These are phyloP conservation scores for Apiotrichum brassicae DNA, from an alignment of 1,284 basidiomycete genomes.

Conservation along the genomic window DNA sequence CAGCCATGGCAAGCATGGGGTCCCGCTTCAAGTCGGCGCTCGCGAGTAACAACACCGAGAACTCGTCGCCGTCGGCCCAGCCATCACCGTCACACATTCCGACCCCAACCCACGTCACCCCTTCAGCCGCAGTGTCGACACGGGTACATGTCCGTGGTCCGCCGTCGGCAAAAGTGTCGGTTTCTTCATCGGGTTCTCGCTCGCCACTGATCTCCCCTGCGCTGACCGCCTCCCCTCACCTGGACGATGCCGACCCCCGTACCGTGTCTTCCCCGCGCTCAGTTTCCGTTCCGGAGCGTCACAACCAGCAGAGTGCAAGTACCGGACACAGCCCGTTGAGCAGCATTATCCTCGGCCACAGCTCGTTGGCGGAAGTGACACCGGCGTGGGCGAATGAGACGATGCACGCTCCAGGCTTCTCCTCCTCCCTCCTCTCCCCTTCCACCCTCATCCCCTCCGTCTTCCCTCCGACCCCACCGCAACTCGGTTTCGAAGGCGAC, in stretches of 20 bases:
- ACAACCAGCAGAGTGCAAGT: too few species aligned
- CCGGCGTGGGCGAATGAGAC: conserved; percentile 13
- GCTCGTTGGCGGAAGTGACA: conserved; percentile 10
- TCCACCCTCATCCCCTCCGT: conserved; percentile 5
- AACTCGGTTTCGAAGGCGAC: not conserved
- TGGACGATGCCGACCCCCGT: too few species aligned
- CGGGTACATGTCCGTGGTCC: not conserved
- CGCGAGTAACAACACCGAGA: not conserved
- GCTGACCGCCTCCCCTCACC: too few species aligned
- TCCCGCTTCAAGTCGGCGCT: not conserved
- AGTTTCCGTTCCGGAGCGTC: not conserved
- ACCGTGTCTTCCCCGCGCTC: too few species aligned
- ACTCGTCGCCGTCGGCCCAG: not conserved
- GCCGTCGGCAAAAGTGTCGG: not conserved
- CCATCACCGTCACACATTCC: too few species aligned
- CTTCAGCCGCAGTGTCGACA: not conserved
- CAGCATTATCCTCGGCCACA: not conserved
- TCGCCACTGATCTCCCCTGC: too few species aligned
- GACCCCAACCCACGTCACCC: not conserved
- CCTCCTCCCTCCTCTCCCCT: conserved; percentile 11
- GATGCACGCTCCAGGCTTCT: not conserved
- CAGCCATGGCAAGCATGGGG: not conserved
- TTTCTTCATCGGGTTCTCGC: not conserved
- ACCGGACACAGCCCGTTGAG: not conserved
- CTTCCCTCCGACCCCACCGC: not conserved